Evolutionary conservation across 805 yeast genomes (phyloP).

Genomic region (Komagataella mondaviorum): DNA sequence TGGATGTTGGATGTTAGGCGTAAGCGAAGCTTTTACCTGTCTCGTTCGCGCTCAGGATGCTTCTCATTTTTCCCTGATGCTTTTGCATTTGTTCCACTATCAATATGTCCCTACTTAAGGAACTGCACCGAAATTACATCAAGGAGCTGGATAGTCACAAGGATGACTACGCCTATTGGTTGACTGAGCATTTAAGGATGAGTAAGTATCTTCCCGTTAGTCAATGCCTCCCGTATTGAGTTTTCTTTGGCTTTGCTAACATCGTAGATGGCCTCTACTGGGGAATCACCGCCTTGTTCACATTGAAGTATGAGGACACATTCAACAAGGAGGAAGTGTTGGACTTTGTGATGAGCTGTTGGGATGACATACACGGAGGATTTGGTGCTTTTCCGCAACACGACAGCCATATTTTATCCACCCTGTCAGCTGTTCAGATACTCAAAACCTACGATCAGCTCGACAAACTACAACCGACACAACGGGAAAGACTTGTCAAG

Average conservation of each 20-base stretch:
- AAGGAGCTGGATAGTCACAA: conserved; percentile 37
- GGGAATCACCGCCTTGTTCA: conserved; percentile 73
- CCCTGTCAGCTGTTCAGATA: conserved; percentile 79
- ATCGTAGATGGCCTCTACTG: conserved; percentile 68
- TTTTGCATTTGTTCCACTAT: not conserved
- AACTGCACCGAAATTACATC: conserved; percentile 50
- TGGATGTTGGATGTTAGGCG: not conserved
- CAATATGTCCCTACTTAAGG: conserved; percentile 10
- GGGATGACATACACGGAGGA: conserved; percentile 48
- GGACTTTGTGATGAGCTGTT: conserved; percentile 58
- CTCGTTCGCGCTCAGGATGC: not conserved
- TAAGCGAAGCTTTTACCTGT: not conserved
- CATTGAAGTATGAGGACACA: conserved; percentile 40
- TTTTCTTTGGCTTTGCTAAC: not conserved
- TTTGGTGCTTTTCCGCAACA: conserved; percentile 86
- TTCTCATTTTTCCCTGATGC: not conserved
- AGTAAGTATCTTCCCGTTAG: conserved; percentile 15
- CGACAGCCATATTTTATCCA: conserved; percentile 77
- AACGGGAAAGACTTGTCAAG: conserved; percentile 18
- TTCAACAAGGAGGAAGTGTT: conserved; percentile 52
- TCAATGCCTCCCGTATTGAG: not conserved
- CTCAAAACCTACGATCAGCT: conserved; percentile 52
- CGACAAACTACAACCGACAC: conserved; percentile 13
- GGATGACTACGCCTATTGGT: conserved; percentile 67
- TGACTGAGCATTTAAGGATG: conserved; percentile 79